Evolutionary conservation across 257 asterid species (phyloP).

Genomic region (Dorcoceras hygrometricum): DNA sequence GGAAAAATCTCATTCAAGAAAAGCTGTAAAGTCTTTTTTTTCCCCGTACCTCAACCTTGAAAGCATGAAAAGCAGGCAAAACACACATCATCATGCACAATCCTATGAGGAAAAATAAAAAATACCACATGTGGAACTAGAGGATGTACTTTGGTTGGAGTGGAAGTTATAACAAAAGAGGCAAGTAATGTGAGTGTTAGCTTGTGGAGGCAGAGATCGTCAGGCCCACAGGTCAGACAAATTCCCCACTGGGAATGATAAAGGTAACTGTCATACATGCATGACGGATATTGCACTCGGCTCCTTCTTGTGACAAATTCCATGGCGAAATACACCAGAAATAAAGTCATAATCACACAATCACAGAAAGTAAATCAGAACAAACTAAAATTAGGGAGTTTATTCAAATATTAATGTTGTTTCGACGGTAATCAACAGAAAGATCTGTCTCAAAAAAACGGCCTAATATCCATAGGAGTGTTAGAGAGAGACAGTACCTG

Average conservation of each 20-base stretch:
- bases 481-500: conserved; percentile 52
- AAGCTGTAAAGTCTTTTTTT: not conserved
- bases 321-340: not conserved
- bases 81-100: not conserved
- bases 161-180: not conserved
- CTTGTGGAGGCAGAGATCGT: not conserved
- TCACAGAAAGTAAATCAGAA: conserved; percentile 11
- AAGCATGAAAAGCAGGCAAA: not conserved
- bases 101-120: too few relatives aligned
- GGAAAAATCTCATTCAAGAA: not conserved
- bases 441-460: not conserved
- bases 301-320: not conserved
- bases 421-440: not conserved
- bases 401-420: conserved; percentile 1
- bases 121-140: not conserved
- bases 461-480: not conserved
- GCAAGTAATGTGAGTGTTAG: not conserved
- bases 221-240: not conserved
- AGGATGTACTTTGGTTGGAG: not conserved
- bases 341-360: conserved; percentile 5
- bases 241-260: not conserved
- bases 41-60: not conserved
- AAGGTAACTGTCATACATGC: not conserved
- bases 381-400: not conserved
- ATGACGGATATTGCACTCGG: not conserved